phyloP scores from a whole-genome alignment of 1,139 yeast genomes.

The Nadsonia starkeyi-henricii region DNA sequence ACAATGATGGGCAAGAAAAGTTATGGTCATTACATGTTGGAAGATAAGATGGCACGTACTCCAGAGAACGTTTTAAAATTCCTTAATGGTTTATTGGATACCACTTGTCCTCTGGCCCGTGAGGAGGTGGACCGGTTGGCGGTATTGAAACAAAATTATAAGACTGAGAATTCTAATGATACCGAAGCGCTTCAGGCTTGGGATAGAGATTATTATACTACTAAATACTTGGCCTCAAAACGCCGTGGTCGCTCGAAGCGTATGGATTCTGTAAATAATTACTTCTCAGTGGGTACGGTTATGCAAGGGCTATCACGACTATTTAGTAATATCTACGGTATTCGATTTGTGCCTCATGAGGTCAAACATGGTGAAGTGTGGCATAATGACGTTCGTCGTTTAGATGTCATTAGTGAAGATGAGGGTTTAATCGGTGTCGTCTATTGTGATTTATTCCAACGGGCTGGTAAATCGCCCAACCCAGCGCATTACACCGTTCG shows the following conservation, averaged over 20 bases:
- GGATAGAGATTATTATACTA: slow-evolving; percentile 72
- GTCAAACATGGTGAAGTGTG: slow-evolving; percentile 71
- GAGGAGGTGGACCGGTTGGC: slow-evolving; percentile 34
- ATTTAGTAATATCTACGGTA: slow-evolving; percentile 60
- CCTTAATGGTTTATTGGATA: slow-evolving; percentile 41
- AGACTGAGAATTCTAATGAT: slow-evolving; percentile 27
- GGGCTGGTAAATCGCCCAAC: slow-evolving; percentile 45
- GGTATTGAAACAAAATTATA: slow-evolving; percentile 22
- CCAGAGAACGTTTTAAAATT: slow-evolving; percentile 69
- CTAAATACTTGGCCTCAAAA: slow-evolving; percentile 23
- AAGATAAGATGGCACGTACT: slow-evolving; percentile 78
- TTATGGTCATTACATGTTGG: slow-evolving; percentile 68
- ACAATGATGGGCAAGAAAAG: slow-evolving; percentile 56
- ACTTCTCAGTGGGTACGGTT: slow-evolving; percentile 77
- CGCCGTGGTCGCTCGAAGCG: slow-evolving; percentile 15
- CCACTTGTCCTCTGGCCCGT: slow-evolving; percentile 41
- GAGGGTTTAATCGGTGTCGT: slow-evolving; percentile 51
- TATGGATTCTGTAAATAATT: slow-evolving; percentile 23
- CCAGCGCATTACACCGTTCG: slow-evolving; percentile 98
- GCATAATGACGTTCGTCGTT: slow-evolving; percentile 75
- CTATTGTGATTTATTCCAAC: slow-evolving; percentile 52
- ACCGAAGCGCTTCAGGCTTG: slow-evolving; percentile 50
- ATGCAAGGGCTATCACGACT: slow-evolving; percentile 69
- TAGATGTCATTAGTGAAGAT: slow-evolving; percentile 51
- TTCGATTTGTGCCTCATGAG: slow-evolving; percentile 54